These are phyloP conservation scores for Madurella mycetomatis DNA, from an alignment of 2,329 filamentous ascomycete species.

Conservation along the genomic window DNA sequence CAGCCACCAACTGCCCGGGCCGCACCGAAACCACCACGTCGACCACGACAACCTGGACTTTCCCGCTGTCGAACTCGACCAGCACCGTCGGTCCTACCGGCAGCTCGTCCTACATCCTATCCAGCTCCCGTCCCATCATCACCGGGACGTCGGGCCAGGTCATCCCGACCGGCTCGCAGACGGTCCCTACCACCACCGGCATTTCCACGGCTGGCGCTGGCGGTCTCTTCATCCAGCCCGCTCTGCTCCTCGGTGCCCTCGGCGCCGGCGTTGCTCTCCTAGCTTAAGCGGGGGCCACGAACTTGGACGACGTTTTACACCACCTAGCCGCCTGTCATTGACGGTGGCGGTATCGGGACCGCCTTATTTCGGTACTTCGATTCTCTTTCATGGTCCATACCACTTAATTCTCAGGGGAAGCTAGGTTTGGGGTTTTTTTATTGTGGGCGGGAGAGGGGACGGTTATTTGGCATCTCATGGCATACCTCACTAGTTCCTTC, in stretches of 20 bases:
- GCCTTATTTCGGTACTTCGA: constrained; percentile 6
- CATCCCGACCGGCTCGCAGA: constrained; percentile 24
- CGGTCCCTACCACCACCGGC: constrained; percentile 25
- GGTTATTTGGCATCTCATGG: constrained; percentile 13
- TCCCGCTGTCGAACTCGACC: constrained; percentile 35
- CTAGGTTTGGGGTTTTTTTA: constrained; percentile 26
- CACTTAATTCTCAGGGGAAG: constrained; percentile 23
- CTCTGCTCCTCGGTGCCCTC: constrained; percentile 38
- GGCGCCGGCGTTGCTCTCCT: constrained; percentile 39
- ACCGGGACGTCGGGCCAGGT: constrained; percentile 22
- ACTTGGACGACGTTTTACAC: neutral
- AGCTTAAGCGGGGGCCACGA: constrained; percentile 25
- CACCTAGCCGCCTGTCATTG: constrained; percentile 2
- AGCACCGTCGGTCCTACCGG: constrained; percentile 25
- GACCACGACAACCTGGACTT: constrained; percentile 26
- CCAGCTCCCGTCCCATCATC: constrained; percentile 26
- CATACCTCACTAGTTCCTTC: constrained; percentile 10
- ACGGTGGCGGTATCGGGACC: constrained; percentile 7
- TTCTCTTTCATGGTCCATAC: constrained; percentile 14
- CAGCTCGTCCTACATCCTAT: constrained; percentile 21
- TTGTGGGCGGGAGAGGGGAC: neutral
- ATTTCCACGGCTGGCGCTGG: constrained; percentile 31
- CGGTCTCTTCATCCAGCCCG: constrained; percentile 37
- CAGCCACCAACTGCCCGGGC: constrained; percentile 41
- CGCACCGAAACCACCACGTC: constrained; percentile 28